phyloP scores from a whole-genome alignment of 192 early-diverging fungal species.

The Coemansia sp. region DNA sequence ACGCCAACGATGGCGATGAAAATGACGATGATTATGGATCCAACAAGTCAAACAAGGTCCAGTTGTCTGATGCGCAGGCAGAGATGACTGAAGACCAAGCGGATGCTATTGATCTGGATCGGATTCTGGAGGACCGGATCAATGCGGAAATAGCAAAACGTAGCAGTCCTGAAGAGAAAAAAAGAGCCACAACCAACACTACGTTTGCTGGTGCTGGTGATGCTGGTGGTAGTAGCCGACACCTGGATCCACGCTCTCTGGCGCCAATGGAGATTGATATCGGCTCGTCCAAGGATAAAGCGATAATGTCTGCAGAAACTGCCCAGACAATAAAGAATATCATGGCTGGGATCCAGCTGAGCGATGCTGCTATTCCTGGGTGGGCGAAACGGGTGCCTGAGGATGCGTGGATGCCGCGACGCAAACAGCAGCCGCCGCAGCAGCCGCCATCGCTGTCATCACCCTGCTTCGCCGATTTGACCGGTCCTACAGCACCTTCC shows the following conservation, averaged over 20 bases:
- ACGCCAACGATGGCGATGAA: too few species aligned
- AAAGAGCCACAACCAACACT: not conserved
- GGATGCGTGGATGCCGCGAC: slow-evolving; percentile 42
- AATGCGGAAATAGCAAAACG: slow-evolving; percentile 15
- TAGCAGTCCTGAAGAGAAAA: not conserved
- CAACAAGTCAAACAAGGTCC: not conserved
- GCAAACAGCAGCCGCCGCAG: slow-evolving; percentile 4
- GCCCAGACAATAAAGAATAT: slow-evolving; percentile 36
- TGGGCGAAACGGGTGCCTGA: slow-evolving; percentile 48
- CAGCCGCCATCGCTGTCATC: not conserved
- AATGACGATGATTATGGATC: not conserved
- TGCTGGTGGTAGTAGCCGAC: not conserved
- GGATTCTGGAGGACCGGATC: slow-evolving; percentile 19
- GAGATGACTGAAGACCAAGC: not conserved
- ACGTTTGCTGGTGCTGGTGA: not conserved
- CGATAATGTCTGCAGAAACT: slow-evolving; percentile 38
- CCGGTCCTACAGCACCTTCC: not conserved
- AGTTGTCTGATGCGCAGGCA: not conserved
- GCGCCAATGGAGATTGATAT: slow-evolving; percentile 25
- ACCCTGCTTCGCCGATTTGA: not conserved
- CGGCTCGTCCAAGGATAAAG: not conserved
- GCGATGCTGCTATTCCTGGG: slow-evolving; percentile 35
- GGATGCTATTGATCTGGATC: slow-evolving; percentile 14
- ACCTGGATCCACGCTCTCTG: too few species aligned
- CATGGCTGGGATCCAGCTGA: slow-evolving; percentile 47